Base-by-base conservation (phyloP, 2,329 filamentous ascomycete genomes). In the Colletotrichum sp. region DNA sequence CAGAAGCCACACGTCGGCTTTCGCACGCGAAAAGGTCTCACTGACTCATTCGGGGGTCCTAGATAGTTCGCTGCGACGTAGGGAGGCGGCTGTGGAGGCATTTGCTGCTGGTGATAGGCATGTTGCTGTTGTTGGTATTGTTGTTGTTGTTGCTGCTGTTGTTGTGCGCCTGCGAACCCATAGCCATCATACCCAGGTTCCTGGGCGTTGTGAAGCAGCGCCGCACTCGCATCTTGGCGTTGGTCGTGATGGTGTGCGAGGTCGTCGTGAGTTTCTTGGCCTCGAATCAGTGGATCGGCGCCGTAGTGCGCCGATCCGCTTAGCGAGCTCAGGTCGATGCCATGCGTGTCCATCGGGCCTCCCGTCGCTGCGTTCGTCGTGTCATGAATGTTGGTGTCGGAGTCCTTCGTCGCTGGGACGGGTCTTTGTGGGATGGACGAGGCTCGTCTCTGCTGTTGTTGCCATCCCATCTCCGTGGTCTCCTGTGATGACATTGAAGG, bases 1-100 rank as follows among this genome's bases (percentile, higher is more conserved):
- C 85, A 88, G 70, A 84, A 73, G 27, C 34, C 36, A 27, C 32
- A 75, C 30, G 28, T 34, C 6, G 52, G 52, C 15, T 28, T 66
- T 13, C 36, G 52, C 39, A 62, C 18, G n/a, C 62, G 69, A 28
- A 64, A 67, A n/a, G 30, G 34, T 32, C 15, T 72, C 18, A 56
- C 61, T 2, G 28, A n/a, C 30, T 71, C 27, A 22, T 64, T 56
- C 7, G 69, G 39, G 1, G 69, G 73, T 13, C 62, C 69, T 1
- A 67, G 7, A 22, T 67, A 48, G 25, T 66, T 55, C 25, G 30
- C 39, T 4, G 62, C 36, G 25, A n/a, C 12, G 22, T 75, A 75
- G 1, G 73, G 73, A 3, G 69, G 73, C 5, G 73, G 71, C 10
- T 60, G 27, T 5, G 58, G 8, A 1, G 55, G 65, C 25, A 66